phyloP scores from a whole-genome alignment of 2,329 filamentous ascomycete genomes.

The Myriosclerotinia duriaeana region DNA sequence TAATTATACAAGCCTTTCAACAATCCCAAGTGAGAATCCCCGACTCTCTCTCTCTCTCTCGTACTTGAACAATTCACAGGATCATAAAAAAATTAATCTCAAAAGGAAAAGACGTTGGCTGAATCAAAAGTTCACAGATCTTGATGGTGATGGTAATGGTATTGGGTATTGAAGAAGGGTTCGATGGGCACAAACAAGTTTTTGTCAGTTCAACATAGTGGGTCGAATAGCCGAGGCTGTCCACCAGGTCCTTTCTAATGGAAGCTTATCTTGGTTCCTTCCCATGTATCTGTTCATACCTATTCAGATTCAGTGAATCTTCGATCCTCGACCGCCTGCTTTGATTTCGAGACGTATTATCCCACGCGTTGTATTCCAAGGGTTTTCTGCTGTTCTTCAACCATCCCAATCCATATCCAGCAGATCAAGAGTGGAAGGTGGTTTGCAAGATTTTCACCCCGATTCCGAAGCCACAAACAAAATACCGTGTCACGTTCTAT shows the following conservation, averaged over 20 bases:
- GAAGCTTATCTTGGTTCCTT: not conserved
- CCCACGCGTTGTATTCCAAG: not conserved
- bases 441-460: not conserved
- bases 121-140: not conserved
- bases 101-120: too few relatives aligned
- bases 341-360: not conserved
- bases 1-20: too few relatives aligned
- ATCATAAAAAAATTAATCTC: not conserved
- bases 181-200: not conserved
- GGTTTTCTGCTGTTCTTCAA: not conserved
- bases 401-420: not conserved
- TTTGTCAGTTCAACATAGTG: not conserved
- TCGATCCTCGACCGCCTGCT: not conserved
- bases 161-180: not conserved
- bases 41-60: too few relatives aligned
- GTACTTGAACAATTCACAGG: fast-evolving
- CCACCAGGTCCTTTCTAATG: not conserved
- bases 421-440: not conserved
- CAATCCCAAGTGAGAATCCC: not conserved
- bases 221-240: not conserved
- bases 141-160: not conserved
- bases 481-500: slow-evolving; percentile 13
- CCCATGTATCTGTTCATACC: not conserved
- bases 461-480: not conserved
- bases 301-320: not conserved